Base-by-base conservation (phyloP, 179 eudicot genomes). In the Vitellaria paradoxa region DNA sequence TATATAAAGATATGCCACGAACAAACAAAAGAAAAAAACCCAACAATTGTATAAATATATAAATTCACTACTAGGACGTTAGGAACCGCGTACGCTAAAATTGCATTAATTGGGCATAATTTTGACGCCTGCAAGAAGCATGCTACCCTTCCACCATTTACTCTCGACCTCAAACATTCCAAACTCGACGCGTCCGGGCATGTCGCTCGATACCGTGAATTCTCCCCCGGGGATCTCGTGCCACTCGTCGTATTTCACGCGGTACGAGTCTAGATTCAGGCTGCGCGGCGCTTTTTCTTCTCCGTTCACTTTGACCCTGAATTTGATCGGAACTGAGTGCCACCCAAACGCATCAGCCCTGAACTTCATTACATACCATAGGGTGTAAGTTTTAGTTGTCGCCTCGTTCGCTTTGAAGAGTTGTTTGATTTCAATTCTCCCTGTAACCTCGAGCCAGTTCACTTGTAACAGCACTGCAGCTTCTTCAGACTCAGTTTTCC, bases 61-160 rank as follows among this genome's bases (percentile, higher is more conserved):
- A n/a, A n/a, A n/a, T n/a, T n/a, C n/a, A n/a, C n/a, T n/a, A n/a
- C n/a, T n/a, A n/a, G n/a, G n/a, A n/a, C n/a, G n/a, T n/a, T n/a
- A n/a, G n/a, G n/a, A n/a, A n/a, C n/a, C n/a, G n/a, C n/a, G n/a
- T n/a, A n/a, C n/a, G n/a, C n/a, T n/a, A n/a, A n/a, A n/a, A n/a
- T n/a, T n/a, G n/a, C n/a, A n/a, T n/a, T n/a, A n/a, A n/a, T n/a
- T n/a, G n/a, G n/a, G 6, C 72, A 40, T 69, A 13, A 69, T 59
- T 8, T 40, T 13, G n/a, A 60, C 46, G 15, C 62, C 61, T 3
- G n/a, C 65, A 55, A 52, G 49, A 18, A 56, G 12, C 65, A 76
- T 23, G 52, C 81, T 66, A 7, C 81, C 81, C 66, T 79, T 79
- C 81, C 81, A 79, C 53, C 75, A 64, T 24, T 76, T 77, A 30